Percentiles rank a stretch among this genome's conserved stretches.
These are phyloP conservation scores for Corinectria fuckeliana DNA, from an alignment of 2,329 filamentous ascomycete genomes.

Conservation along the genomic window DNA sequence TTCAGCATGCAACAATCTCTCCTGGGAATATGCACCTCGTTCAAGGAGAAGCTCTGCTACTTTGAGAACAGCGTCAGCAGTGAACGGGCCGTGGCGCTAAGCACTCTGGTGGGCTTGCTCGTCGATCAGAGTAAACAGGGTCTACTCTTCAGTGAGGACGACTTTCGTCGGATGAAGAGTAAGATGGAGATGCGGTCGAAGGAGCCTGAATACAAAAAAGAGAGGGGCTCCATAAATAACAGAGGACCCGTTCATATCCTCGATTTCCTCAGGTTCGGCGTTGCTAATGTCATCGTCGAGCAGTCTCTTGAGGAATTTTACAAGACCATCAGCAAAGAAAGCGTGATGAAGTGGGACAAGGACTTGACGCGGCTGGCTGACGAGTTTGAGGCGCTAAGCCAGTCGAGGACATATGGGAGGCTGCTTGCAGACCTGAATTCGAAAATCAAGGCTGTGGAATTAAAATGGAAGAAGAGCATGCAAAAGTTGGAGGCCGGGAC, in stretches of 20 bases:
- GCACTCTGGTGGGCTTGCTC: constrained; percentile 58
- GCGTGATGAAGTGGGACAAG: constrained; percentile 44
- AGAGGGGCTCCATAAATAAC: constrained; percentile 37
- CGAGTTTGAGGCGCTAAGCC: constrained; percentile 42
- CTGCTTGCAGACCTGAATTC: constrained; percentile 44
- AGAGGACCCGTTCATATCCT: constrained; percentile 60
- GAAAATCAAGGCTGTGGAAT: constrained; percentile 40
- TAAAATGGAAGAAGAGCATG: constrained; percentile 45
- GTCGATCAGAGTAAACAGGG: constrained; percentile 66
- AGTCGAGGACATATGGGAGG: constrained; percentile 37
- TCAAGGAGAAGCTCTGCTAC: constrained; percentile 70
- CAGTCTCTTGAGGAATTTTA: constrained; percentile 45
- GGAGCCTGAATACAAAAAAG: constrained; percentile 54
- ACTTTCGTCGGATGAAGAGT: constrained; percentile 15
- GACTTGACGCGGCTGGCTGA: constrained; percentile 46
- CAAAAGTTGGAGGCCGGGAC: constrained; percentile 37
- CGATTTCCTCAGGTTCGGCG: constrained; percentile 65
- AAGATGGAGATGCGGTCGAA: constrained; percentile 34
- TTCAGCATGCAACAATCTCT: constrained; percentile 64
- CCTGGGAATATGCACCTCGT: constrained; percentile 69
- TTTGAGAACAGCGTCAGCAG: constrained; percentile 57
- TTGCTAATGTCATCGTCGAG: constrained; percentile 53
- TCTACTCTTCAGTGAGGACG: constrained; percentile 51
- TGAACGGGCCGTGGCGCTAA: constrained; percentile 54
- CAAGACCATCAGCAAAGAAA: constrained; percentile 17